Base-by-base conservation (phyloP, 305 asterid species). In the Fraxinus velutina region DNA sequence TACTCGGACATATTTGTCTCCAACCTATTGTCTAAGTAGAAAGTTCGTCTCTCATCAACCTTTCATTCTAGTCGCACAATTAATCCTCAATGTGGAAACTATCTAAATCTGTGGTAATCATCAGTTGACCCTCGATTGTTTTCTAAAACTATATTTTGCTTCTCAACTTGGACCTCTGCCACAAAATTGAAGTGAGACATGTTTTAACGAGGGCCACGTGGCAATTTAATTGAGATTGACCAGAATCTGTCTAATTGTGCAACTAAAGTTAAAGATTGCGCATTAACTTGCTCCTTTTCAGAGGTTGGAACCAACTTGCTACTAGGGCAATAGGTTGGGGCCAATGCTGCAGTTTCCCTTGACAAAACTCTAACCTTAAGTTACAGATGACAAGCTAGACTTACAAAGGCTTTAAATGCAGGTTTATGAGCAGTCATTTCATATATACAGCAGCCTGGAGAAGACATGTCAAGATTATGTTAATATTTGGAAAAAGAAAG, bases 341-440 rank as follows among this genome's bases (percentile, higher is more conserved):
- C 64, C 64, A n/a, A 55, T 17, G 64, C 64, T 17, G 64, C 64
- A 55, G 64, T 55, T 17, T 55, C 64, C 64, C 27, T 55, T 17
- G 64, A 55, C 64, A 55, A 55, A 52, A 52, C 9, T n/a, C 64
- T 55, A 17, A 17, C 21, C 24, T 55, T 17, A 55, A 55, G 64
- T 17, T 17, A 55, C 64, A 55, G 24, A 17, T 17, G 64, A 55
- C 64, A 55, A 55, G 64, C 64, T 55, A 55, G 60, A 86, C 99
- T 92, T 91, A 96, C 99, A 83, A 96, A 96, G 60, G 99, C 99
- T 90, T 94, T 96, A 82, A 96, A 94, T 73, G 99, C 98, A 9
- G 98, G 92, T 82, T 83, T 92, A 88, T 83, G 85, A 76, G 98
- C 97, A 39, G 97, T 90, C 93, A 96, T 93, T 90, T 96, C 98